Evolutionary conservation across 2,329 filamentous ascomycete genomes (phyloP).

Genomic region (Stemphylium lycopersici): DNA sequence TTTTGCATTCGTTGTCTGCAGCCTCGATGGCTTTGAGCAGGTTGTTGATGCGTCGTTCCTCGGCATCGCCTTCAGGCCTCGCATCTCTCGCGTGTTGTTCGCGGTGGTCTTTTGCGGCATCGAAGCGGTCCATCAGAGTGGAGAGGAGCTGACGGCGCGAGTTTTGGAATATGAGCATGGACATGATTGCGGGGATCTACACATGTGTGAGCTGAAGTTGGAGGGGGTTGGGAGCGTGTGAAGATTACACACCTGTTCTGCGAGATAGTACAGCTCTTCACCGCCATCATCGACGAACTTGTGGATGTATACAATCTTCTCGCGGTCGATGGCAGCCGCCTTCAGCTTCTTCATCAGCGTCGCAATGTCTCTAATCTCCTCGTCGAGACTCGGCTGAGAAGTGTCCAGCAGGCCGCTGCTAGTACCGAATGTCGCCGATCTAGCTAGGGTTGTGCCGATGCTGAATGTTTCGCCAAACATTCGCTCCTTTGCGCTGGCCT

Average conservation of each 20-base stretch:
- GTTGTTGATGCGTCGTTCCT: conserved; percentile 65
- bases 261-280: conserved; percentile 73
- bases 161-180: conserved; percentile 84
- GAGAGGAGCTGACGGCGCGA: conserved; percentile 79
- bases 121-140: conserved; percentile 65
- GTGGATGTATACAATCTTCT: conserved; percentile 84
- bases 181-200: conserved; percentile 54
- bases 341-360: conserved; percentile 73
- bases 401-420: conserved; percentile 39
- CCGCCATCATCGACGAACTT: conserved; percentile 80
- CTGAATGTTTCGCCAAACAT: conserved; percentile 49
- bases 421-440: conserved; percentile 54
- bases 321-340: conserved; percentile 78
- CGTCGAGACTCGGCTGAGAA: conserved; percentile 49
- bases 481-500: conserved; percentile 38
- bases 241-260: conserved; percentile 58
- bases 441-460: conserved; percentile 44
- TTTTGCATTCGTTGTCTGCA: conserved; percentile 80
- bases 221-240: not conserved
- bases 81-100: conserved; percentile 52
- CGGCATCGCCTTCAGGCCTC: conserved; percentile 54
- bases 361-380: conserved; percentile 69
- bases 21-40: conserved; percentile 76
- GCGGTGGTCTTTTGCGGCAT: conserved; percentile 59
- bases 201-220: conserved; percentile 17